These are phyloP conservation scores for Chimonanthus salicifolius DNA, from an alignment of 164 flowering plant species.

Conservation along the genomic window DNA sequence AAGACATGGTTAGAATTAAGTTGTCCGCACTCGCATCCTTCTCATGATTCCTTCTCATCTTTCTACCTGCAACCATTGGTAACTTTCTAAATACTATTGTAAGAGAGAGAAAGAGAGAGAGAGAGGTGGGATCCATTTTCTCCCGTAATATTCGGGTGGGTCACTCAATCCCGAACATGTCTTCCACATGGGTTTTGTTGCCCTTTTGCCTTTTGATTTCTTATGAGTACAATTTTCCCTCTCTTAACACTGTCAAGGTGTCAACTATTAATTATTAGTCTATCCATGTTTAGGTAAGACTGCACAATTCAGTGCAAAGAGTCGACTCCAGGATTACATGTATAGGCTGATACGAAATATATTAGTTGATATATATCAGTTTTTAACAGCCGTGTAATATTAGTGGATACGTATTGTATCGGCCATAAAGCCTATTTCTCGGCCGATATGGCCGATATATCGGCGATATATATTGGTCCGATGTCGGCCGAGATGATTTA, in stretches of 20 bases:
- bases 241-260: background rate
- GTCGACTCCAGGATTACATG: too few relatives aligned
- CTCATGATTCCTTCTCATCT: background rate
- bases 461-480: too few relatives aligned
- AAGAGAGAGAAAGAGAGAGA: background rate
- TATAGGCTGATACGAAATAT: too few relatives aligned
- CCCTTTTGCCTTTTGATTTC: background rate
- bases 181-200: slow-evolving; percentile 4
- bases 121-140: background rate
- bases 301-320: too few relatives aligned
- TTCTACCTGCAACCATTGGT: background rate
- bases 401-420: too few relatives aligned
- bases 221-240: background rate
- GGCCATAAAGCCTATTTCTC: too few relatives aligned
- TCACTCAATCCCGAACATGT: slow-evolving; percentile 1
- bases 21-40: background rate
- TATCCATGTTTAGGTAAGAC: too few relatives aligned
- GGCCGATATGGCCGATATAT: too few relatives aligned
- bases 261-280: background rate
- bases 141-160: slow-evolving; percentile 8
- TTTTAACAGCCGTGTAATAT: too few relatives aligned
- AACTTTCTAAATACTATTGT: background rate
- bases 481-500: too few relatives aligned
- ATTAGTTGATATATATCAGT: too few relatives aligned
- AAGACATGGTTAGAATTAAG: background rate